phyloP scores from a whole-genome alignment of 768 basidiomycete species.

The Butyriboletus loyo region DNA sequence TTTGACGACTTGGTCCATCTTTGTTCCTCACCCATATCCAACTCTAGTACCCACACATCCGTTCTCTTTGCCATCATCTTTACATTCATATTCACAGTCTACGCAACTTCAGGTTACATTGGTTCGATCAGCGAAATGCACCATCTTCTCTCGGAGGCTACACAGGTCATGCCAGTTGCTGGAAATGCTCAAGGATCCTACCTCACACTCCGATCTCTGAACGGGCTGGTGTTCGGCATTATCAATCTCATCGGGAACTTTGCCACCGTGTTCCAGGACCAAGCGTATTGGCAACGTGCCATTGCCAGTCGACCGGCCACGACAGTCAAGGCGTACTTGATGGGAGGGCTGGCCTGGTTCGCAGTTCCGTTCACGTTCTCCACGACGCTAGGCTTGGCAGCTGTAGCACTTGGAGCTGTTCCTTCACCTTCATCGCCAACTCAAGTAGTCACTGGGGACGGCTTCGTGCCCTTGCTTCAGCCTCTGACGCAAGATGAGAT shows the following conservation, averaged over 20 bases:
- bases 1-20: not conserved
- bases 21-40: not conserved
- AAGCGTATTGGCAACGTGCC: constrained; percentile 90
- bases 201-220: constrained; percentile 73
- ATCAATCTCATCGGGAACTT: constrained; percentile 90
- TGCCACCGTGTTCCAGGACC: constrained; percentile 58
- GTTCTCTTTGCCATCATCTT: constrained; percentile 88
- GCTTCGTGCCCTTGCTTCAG: constrained; percentile 39
- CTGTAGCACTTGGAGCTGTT: constrained; percentile 69
- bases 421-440: constrained; percentile 27
- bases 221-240: constrained; percentile 79
- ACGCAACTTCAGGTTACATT: constrained; percentile 74
- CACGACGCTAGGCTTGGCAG: constrained; percentile 83
- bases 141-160: constrained; percentile 62
- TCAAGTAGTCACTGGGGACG: constrained; percentile 48
- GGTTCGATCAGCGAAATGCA: constrained; percentile 80
- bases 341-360: constrained; percentile 92
- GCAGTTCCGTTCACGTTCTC: constrained; percentile 85
- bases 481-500: constrained; percentile 59
- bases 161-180: constrained; percentile 53
- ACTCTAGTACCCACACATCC: constrained; percentile 73
- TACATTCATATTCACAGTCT: constrained; percentile 73
- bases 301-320: constrained; percentile 81
- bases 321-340: constrained; percentile 88
- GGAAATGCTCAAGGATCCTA: constrained; percentile 89